Conservation (phyloP, 106 monocot genomes). For the Acorus gramineus region DNA sequence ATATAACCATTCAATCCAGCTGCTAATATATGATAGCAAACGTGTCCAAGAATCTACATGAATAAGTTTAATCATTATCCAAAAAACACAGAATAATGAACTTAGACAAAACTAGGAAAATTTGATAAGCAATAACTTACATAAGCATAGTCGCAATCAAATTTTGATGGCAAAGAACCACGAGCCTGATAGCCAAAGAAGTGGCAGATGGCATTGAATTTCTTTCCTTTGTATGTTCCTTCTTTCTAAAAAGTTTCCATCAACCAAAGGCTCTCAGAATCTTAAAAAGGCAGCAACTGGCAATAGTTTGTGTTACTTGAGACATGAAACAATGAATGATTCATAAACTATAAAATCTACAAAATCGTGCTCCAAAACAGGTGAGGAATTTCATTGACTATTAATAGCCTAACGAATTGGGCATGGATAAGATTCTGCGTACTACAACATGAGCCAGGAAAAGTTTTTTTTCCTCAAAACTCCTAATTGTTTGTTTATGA, state of each 20-base stretch:
- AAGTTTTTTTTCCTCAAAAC: too few species aligned
- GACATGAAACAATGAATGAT: too few species aligned
- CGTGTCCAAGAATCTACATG: conserved; percentile 65
- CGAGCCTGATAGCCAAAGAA: conserved; percentile 95
- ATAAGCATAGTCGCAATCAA: conserved; percentile 94
- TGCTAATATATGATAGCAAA: conserved; percentile 75
- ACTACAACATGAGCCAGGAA: too few species aligned
- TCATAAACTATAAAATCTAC: too few species aligned
- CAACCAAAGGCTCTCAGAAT: too few species aligned
- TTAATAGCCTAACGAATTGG: too few species aligned
- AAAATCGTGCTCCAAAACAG: too few species aligned
- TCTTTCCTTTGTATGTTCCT: conserved; percentile 90
- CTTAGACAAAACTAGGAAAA: neutral
- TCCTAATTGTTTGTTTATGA: too few species aligned
- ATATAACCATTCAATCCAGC: conserved; percentile 91
- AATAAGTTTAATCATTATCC: neutral
- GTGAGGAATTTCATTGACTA: too few species aligned
- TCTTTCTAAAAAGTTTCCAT: conserved; percentile 43
- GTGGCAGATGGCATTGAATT: conserved; percentile 89
- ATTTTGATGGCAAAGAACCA: conserved; percentile 88
- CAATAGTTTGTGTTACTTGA: too few species aligned
- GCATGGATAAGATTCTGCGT: too few species aligned
- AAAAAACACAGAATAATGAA: neutral
- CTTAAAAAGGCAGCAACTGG: too few species aligned
- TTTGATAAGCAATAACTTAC: conserved; percentile 26